Conservation (phyloP, 2,329 filamentous ascomycete species). For the Trichoderma simmonsii region DNA sequence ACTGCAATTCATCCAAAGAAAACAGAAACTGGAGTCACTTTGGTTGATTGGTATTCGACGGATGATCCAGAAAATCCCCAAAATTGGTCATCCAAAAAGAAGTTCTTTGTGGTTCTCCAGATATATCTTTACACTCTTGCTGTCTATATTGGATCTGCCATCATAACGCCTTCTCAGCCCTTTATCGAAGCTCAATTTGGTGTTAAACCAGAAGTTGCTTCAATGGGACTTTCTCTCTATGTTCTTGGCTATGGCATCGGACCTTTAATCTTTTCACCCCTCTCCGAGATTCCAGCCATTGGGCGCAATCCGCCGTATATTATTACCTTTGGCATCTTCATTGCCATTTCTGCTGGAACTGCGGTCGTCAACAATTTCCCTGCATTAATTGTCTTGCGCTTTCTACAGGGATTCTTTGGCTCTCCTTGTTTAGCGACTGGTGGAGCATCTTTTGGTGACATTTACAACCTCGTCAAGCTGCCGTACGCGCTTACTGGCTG, state of each 20-base stretch:
- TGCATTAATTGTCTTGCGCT: neutral
- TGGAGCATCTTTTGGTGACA: conserved; percentile 48
- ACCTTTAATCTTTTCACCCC: neutral
- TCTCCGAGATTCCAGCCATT: conserved; percentile 10
- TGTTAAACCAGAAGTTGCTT: neutral
- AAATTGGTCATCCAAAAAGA: conserved; percentile 15
- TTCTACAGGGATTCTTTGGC: neutral
- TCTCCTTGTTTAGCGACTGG: conserved; percentile 27
- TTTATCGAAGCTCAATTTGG: neutral
- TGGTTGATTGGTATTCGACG: conserved; percentile 19
- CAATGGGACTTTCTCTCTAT: conserved; percentile 5
- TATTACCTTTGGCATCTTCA: conserved; percentile 22
- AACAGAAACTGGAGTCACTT: neutral
- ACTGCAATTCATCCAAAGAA: neutral
- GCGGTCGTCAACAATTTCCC: neutral
- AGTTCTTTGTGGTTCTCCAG: conserved; percentile 4
- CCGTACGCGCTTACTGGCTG: conserved; percentile 49
- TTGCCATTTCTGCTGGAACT: neutral
- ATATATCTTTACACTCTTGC: conserved; percentile 7
- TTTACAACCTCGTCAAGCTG: conserved; percentile 51
- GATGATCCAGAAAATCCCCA: conserved; percentile 18
- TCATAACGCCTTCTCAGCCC: conserved; percentile 7
- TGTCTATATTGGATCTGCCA: conserved; percentile 3
- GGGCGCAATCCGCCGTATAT: conserved; percentile 13
- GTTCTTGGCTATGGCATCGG: conserved; percentile 1